Evolutionary conservation across 2,329 filamentous ascomycete genomes (phyloP).

Genomic region (Clathrospora elynae): DNA sequence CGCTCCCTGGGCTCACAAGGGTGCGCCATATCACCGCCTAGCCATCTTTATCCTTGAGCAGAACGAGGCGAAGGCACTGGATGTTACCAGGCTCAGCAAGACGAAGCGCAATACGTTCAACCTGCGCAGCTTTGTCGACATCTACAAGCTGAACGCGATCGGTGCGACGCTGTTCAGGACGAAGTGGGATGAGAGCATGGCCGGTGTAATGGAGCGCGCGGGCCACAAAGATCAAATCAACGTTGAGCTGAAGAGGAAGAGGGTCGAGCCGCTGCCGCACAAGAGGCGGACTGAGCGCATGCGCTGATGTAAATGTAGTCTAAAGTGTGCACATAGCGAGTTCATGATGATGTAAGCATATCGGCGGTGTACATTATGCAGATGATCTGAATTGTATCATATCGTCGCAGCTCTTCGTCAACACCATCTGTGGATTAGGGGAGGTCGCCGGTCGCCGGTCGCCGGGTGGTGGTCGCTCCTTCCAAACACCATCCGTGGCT

Average conservation of each 20-base stretch:
- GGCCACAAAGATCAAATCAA: constrained; percentile 72
- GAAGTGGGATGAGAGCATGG: constrained; percentile 86
- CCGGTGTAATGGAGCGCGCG: constrained; percentile 82
- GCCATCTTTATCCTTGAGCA: constrained; percentile 85
- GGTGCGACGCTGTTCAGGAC: constrained; percentile 88
- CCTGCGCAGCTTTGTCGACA: constrained; percentile 74
- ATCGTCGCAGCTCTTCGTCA: background rate
- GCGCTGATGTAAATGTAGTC: constrained; percentile 38
- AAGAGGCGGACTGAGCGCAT: constrained; percentile 61
- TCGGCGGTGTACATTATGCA: constrained; percentile 12
- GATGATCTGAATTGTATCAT: background rate
- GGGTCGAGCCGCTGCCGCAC: constrained; percentile 70
- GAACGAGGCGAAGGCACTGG: constrained; percentile 55
- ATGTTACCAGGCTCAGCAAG: constrained; percentile 69
- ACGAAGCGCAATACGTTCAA: constrained; percentile 75
- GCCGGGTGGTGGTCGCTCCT: background rate
- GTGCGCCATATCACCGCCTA: constrained; percentile 87
- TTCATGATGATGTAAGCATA: constrained; percentile 12
- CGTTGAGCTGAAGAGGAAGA: constrained; percentile 82
- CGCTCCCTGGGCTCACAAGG: constrained; percentile 85
- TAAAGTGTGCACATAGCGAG: constrained; percentile 9
- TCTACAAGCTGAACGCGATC: constrained; percentile 71
- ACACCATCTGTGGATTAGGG: too few species aligned
- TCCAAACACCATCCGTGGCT: too few species aligned
- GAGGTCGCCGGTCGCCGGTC: too few species aligned